Conservation (phyloP, 371 early-diverging fungal species). For the Actinomucor elegans region DNA sequence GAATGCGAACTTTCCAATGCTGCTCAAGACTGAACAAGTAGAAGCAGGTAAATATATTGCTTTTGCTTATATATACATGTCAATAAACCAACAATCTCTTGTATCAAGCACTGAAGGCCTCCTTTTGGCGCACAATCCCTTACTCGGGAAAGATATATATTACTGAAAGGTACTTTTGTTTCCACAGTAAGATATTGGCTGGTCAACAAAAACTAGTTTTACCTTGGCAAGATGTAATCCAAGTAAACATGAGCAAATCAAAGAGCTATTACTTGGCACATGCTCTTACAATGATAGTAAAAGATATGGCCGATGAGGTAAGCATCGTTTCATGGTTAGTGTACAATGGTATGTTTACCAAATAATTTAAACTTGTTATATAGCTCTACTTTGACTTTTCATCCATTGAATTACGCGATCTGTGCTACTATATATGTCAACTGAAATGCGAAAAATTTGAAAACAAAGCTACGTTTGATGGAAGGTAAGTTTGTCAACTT, state of each 20-base stretch:
- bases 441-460: constrained; percentile 5
- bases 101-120: constrained; percentile 37
- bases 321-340: neutral
- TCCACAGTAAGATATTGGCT: constrained; percentile 59
- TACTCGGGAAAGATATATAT: constrained; percentile 64
- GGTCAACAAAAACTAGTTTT: constrained; percentile 53
- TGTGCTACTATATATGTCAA: constrained; percentile 26
- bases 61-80: no score
- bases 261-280: constrained; percentile 33
- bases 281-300: constrained; percentile 31
- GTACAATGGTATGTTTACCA: no score
- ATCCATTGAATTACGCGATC: constrained; percentile 26
- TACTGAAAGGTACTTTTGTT: constrained; percentile 64
- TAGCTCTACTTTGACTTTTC: constrained; percentile 47
- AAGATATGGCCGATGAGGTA: constrained; percentile 40
- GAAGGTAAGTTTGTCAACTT: constrained; percentile 2
- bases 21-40: constrained; percentile 52
- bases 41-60: constrained; percentile 53
- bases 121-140: constrained; percentile 49
- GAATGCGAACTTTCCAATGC: constrained; percentile 50
- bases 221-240: constrained; percentile 37
- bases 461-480: neutral
- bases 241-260: constrained; percentile 26
- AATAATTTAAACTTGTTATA: no score
- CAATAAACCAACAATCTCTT: no score